These are phyloP conservation scores for Auricularia sp. DNA, from an alignment of 768 basidiomycete species.

Conservation along the genomic window DNA sequence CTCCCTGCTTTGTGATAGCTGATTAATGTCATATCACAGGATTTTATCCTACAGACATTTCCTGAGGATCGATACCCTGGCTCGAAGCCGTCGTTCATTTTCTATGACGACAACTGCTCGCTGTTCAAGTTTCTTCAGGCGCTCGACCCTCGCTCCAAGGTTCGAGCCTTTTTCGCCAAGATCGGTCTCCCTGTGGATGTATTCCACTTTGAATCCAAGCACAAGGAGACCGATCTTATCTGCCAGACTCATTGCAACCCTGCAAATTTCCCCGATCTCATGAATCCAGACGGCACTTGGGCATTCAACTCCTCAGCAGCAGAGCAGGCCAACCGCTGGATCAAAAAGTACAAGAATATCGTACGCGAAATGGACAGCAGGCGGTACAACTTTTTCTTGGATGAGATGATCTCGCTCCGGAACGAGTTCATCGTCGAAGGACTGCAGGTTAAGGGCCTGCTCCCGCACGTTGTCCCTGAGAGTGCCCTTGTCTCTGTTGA, in stretches of 20 bases:
- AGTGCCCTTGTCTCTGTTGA: neutral
- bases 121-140: slow-evolving; percentile 9
- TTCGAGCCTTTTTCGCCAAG: slow-evolving; percentile 8
- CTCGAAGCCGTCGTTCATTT: slow-evolving; percentile 10
- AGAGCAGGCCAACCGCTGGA: slow-evolving; percentile 28
- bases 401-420: slow-evolving; percentile 26
- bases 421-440: slow-evolving; percentile 12
- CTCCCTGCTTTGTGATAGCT: neutral
- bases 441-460: neutral
- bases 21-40: neutral
- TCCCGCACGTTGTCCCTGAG: neutral
- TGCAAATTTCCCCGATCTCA: slow-evolving; percentile 16
- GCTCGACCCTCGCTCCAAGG: slow-evolving; percentile 3
- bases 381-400: slow-evolving; percentile 29
- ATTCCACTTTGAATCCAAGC: slow-evolving; percentile 16
- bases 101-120: slow-evolving; percentile 17
- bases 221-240: slow-evolving; percentile 15
- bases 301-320: slow-evolving; percentile 26
- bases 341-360: slow-evolving; percentile 20
- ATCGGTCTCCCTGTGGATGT: slow-evolving; percentile 19
- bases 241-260: slow-evolving; percentile 23
- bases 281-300: slow-evolving; percentile 15
- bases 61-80: neutral
- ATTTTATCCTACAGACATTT: neutral
- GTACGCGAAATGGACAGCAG: slow-evolving; percentile 25